Evolutionary conservation across 2,329 filamentous ascomycete genomes (phyloP).

Genomic region (Aspergillus oerlinghausenensis): DNA sequence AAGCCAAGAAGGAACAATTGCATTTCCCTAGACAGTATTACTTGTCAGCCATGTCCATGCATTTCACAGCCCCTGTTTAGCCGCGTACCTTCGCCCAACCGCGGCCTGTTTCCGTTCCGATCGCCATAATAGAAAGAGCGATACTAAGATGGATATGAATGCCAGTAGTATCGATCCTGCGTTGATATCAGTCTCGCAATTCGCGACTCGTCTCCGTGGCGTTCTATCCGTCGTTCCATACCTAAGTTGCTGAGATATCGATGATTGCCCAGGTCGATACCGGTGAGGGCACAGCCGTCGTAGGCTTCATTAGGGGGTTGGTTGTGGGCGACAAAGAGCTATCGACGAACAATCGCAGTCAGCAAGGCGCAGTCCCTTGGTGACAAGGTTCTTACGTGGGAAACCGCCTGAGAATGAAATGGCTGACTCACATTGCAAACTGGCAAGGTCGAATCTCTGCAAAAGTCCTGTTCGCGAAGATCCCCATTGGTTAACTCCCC

Average conservation of each 20-base stretch:
- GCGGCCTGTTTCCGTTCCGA: conserved; percentile 90
- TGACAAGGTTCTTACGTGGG: neutral
- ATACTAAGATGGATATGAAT: conserved; percentile 67
- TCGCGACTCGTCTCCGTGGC: conserved; percentile 14
- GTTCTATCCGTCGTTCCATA: conserved; percentile 42
- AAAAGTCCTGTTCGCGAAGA: conserved; percentile 60
- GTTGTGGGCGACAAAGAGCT: conserved; percentile 63
- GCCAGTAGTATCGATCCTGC: conserved; percentile 82
- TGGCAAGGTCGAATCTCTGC: conserved; percentile 75
- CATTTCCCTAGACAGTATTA: conserved; percentile 68
- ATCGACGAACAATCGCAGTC: conserved; percentile 12
- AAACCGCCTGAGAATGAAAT: conserved; percentile 3
- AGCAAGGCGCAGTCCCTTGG: conserved; percentile 5
- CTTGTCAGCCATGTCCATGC: conserved; percentile 10
- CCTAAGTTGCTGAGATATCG: conserved; percentile 76
- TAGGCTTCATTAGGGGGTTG: conserved; percentile 57
- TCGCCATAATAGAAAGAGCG: conserved; percentile 65
- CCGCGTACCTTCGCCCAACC: conserved; percentile 76
- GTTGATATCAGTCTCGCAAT: conserved; percentile 11
- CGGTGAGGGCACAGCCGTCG: conserved; percentile 68
- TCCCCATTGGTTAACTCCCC: conserved; percentile 18
- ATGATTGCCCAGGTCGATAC: conserved; percentile 65
- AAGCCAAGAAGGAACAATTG: conserved; percentile 87
- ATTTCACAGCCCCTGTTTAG: neutral
- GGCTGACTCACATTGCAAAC: conserved; percentile 70